Evolutionary conservation across 306 rosid species (phyloP).

Genomic region (Oemleria cerasiformis): DNA sequence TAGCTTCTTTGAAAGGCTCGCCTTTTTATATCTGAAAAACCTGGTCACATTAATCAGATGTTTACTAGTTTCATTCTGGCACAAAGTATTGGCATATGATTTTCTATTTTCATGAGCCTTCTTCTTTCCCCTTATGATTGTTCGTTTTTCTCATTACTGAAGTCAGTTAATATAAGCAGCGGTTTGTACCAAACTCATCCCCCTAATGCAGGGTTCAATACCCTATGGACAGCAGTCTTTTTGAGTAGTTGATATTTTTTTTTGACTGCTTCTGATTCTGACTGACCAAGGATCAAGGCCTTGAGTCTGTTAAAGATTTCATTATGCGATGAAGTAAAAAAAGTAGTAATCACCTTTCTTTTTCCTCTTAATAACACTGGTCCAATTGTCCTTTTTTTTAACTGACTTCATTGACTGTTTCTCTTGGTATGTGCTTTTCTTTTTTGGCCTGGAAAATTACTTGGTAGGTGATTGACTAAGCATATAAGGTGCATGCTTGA

Average conservation of each 20-base stretch:
- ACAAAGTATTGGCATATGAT: not conserved
- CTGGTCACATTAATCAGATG: not conserved
- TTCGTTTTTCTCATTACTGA: not conserved
- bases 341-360: not conserved
- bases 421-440: not conserved
- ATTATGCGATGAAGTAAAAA: not conserved
- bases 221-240: not conserved
- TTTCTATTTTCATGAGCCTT: not conserved
- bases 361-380: not conserved
- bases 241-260: not conserved
- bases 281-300: constrained; percentile 14
- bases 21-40: not conserved
- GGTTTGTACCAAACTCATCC: not conserved
- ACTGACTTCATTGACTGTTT: not conserved
- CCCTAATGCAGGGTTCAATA: not conserved
- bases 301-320: not conserved
- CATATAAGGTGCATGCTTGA: not conserved
- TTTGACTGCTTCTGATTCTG: not conserved
- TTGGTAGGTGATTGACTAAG: not conserved
- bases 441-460: not conserved
- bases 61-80: not conserved
- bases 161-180: not conserved
- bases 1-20: not conserved
- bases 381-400: not conserved
- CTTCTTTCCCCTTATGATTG: not conserved